These are phyloP conservation scores for Cercospora sp. DNA, from an alignment of 2,329 filamentous ascomycete genomes.

Conservation along the genomic window DNA sequence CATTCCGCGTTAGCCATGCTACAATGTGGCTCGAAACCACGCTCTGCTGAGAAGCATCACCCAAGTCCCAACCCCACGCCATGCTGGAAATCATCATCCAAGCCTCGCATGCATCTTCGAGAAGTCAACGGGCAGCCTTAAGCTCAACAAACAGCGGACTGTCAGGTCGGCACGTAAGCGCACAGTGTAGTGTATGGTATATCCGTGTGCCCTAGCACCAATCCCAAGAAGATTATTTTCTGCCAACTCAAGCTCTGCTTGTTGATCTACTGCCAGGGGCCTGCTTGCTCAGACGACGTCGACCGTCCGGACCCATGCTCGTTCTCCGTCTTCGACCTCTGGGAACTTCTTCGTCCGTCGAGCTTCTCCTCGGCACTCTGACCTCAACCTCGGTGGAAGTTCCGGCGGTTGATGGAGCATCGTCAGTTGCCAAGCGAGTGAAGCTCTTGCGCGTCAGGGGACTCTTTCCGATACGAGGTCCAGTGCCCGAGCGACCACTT, in stretches of 20 bases:
- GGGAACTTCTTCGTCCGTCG: slow-evolving; percentile 15
- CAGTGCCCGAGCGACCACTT: slow-evolving; percentile 17
- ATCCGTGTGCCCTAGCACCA: not conserved
- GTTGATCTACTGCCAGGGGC: slow-evolving; percentile 21
- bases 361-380: slow-evolving; percentile 23
- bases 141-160: not conserved
- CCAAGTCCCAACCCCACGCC: not conserved
- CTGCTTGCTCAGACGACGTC: slow-evolving; percentile 32
- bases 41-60: not conserved
- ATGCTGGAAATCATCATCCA: not conserved
- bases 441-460: slow-evolving; percentile 51
- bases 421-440: slow-evolving; percentile 29
- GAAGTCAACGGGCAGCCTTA: not conserved
- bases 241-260: slow-evolving; percentile 18
- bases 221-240: not conserved
- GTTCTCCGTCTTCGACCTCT: slow-evolving; percentile 24
- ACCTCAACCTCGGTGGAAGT: slow-evolving; percentile 27
- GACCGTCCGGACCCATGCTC: slow-evolving; percentile 29
- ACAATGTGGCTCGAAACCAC: not conserved
- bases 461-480: slow-evolving; percentile 43
- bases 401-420: slow-evolving; percentile 23
- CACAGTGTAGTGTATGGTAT: not conserved
- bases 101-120: not conserved
- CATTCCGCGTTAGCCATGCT: not conserved
- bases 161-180: not conserved